Evolutionary conservation across 2,329 filamentous ascomycete species (phyloP), one percentile per base, ranked within the genome.

Genomic region (Colletotrichum coccodes): DNA sequence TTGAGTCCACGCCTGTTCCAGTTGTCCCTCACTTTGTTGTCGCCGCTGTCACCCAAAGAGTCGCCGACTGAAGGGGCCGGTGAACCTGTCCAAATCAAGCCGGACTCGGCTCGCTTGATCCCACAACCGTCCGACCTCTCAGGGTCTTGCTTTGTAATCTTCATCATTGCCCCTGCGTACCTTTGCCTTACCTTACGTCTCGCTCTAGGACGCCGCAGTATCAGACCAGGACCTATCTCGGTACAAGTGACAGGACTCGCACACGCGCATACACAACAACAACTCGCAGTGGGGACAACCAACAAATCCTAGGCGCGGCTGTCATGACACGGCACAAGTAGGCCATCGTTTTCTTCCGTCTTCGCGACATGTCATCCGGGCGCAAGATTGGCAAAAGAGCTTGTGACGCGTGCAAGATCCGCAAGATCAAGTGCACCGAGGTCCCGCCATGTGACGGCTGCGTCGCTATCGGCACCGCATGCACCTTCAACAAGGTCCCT

Each of bases 401-500:
- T 12, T 86, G 85, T 73, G 85, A 87, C 70, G 83, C 81, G 23
- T 87, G 85, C 77, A 86, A 85, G 76, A 80, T 87, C 47, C 81
- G 85, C 62, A 87, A 87, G 76, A 82, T 87, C 67, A 81, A 82
- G 53, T 87, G 85, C 73, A 82, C 81, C 16, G 85, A 84, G 56
- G 76, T 77, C 2, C 77, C 82, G 26, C 85, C 85, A 7, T 87
- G 85, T 65, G 76, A 76, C 30, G 80, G 82, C 11, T 87, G 85
- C 71, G 73, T 76, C 28, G 78, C 81, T 18, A 79, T 82, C 3
- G 78, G 81, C 8, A 81, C 87, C 58, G 78, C 82, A 18, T 87
- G 85, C 73, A 87, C 84, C n/a, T 87, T 86, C 74, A 81, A 82
- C 65, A 81, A 80, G 16, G 74, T 75, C 6, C 83, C 82, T 49